Evolutionary conservation across 495 filamentous ascomycete species (phyloP), one percentile per base, ranked within the genome.

Genomic region (Penicillium flavigenum): DNA sequence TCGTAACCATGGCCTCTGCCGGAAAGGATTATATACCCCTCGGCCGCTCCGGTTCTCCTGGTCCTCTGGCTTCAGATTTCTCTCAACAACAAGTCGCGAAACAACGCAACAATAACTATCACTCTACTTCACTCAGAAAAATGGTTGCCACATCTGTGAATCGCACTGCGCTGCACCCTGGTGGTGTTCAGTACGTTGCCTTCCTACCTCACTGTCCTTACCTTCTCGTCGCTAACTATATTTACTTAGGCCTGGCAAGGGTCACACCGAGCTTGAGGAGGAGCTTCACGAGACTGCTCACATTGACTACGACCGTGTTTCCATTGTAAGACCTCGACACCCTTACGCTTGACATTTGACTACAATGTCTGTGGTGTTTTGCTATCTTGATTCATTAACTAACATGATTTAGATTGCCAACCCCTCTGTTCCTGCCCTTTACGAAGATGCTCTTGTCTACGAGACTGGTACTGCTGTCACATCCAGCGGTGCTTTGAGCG

Each of bases 401-500:
- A 55, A 58, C 34, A 10, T 19, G 19, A 32, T 26, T 32, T 65
- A 95, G 91, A 89, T 94, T 64, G 87, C 88, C 77, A 96, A 94
- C 76, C 86, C 91, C 68, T 83, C 92, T 38, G 94, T 97, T 56
- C 85, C 95, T 64, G 89, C 94, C 59, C 83, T 98, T 60, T 98
- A 98, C 81, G 94, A 98, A 83, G 94, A 98, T 88, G 94, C 94
- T 54, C 83, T 98, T 47, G 94, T 98, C 63, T 98, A 98, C 80
- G 94, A 98, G 80, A 93, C 90, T 56, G 94, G 94, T 67, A 92
- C 92, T 50, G 94, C 95, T 65, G 96, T 98, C 77, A 95, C 95
- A 48, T 95, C 92, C 22, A 88, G 87, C 61, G 94, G 94, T 71
- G 94, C 94, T 58, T 79, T 98, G 64, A 96, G 91, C 19, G 94